These are phyloP conservation scores for Breviolum minutum DNA, from an alignment of 73 alveolate genomes.

Conservation along the genomic window DNA sequence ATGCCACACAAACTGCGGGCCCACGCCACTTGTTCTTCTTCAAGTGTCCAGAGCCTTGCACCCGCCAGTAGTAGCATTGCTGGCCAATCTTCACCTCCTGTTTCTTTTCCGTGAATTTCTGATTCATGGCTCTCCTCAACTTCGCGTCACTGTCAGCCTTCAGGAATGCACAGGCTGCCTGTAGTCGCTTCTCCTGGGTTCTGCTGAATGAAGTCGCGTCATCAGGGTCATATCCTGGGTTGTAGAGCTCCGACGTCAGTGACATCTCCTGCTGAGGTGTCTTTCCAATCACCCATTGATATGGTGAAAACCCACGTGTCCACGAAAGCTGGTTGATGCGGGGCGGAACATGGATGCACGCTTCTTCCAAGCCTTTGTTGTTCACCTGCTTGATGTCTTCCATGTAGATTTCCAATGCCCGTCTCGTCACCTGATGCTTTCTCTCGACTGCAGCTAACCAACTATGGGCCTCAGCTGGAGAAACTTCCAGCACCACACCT, in stretches of 20 bases:
- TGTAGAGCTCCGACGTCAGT: not conserved
- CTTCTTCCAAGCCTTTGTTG: not conserved
- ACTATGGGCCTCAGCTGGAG: not conserved
- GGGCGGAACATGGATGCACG: not conserved
- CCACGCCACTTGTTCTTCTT: not conserved
- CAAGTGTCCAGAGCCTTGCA: not conserved
- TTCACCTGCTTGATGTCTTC: not conserved
- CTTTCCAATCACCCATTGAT: not conserved
- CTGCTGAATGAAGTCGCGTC: not conserved
- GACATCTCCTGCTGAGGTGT: not conserved
- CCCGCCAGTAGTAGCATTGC: not conserved
- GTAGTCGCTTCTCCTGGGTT: not conserved
- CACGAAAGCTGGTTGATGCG: not conserved
- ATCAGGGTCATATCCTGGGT: not conserved
- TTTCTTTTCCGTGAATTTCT: not conserved
- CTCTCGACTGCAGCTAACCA: not conserved
- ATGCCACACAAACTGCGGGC: not conserved
- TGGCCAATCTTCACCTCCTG: not conserved
- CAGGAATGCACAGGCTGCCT: not conserved
- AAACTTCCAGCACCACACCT: not conserved
- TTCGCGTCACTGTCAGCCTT: not conserved
- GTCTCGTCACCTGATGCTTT: not conserved
- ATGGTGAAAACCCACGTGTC: not conserved
- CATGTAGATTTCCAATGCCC: not conserved
- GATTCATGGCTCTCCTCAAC: not conserved